These are phyloP conservation scores for Limtongia smithiae DNA, from an alignment of 805 yeast genomes.

Conservation along the genomic window DNA sequence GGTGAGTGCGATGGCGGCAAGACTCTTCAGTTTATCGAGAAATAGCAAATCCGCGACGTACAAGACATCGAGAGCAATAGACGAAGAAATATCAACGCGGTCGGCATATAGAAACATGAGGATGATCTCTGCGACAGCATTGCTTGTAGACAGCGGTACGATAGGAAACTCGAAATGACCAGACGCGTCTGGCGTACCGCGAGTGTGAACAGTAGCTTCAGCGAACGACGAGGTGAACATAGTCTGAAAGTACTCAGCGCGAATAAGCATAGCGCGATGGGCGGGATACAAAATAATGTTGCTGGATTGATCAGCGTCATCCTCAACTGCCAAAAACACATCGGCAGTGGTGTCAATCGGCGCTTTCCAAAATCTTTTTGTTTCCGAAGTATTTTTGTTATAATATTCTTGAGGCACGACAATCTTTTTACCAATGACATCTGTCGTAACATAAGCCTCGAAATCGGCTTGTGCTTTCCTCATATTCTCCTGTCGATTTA, in stretches of 20 bases:
- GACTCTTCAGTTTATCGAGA: slow-evolving; percentile 59
- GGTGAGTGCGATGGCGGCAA: slow-evolving; percentile 49
- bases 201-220: slow-evolving; percentile 33
- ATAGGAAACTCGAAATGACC: slow-evolving; percentile 29
- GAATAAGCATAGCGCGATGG: slow-evolving; percentile 55
- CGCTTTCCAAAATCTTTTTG: background rate
- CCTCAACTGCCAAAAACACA: slow-evolving; percentile 16
- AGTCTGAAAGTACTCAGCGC: slow-evolving; percentile 62
- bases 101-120: slow-evolving; percentile 60
- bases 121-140: slow-evolving; percentile 48
- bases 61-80: slow-evolving; percentile 53
- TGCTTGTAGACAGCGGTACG: slow-evolving; percentile 36
- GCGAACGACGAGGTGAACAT: slow-evolving; percentile 55
- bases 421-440: slow-evolving; percentile 30
- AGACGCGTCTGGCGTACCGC: slow-evolving; percentile 24
- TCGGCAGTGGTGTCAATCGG: slow-evolving; percentile 28
- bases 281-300: slow-evolving; percentile 51
- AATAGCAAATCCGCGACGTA: slow-evolving; percentile 52
- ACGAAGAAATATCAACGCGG: slow-evolving; percentile 49
- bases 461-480: slow-evolving; percentile 33
- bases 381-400: background rate
- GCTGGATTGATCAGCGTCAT: slow-evolving; percentile 5
- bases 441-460: slow-evolving; percentile 34
- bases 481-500: slow-evolving; percentile 37
- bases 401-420: background rate